Evolutionary conservation across 164 flowering plant species (phyloP).

Genomic region (grape (Vitis vinifera)): ASM3070453v1 NC_081805.1:3796501-3797000

Average conservation of each 20-base stretch:
- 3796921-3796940: neutral
- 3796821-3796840: conserved; percentile 68
- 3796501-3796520: conserved; percentile 22
- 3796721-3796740: neutral
- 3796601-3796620: neutral
- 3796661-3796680: too few species aligned
- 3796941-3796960: too few species aligned
- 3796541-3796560: conserved; percentile 13
- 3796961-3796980: too few species aligned
- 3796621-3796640: too few species aligned
- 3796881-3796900: conserved; percentile 50
- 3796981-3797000: too few species aligned
- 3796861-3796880: conserved; percentile 9
- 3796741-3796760: neutral
- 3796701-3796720: too few species aligned
- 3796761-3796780: conserved; percentile 30
- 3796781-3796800: conserved; percentile 20
- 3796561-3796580: neutral
- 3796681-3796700: too few species aligned
- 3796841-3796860: conserved; percentile 78
- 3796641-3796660: too few species aligned
- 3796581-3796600: too few species aligned
- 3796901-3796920: conserved; percentile 70
- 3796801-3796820: conserved; percentile 27
- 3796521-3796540: conserved; percentile 16